Percentiles rank a stretch among this genome's conserved stretches.
These are phyloP conservation scores for Hanseniaspora singularis DNA, from an alignment of 805 yeast species.

Conservation along the genomic window DNA sequence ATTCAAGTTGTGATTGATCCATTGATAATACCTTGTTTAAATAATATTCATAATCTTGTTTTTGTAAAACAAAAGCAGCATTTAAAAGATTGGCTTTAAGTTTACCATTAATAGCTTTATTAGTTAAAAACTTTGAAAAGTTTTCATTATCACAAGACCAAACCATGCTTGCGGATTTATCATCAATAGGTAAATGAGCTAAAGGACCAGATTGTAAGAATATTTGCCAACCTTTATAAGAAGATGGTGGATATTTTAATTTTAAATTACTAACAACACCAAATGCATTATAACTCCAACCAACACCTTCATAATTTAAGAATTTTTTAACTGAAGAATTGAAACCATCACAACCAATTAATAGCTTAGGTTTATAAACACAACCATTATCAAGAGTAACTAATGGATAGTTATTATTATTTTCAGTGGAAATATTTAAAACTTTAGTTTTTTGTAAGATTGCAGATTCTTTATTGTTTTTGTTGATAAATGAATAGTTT, in stretches of 20 bases:
- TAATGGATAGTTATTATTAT: constrained; percentile 51
- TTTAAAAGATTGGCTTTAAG: constrained; percentile 62
- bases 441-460: constrained; percentile 49
- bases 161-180: constrained; percentile 76
- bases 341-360: constrained; percentile 92
- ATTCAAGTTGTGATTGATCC: constrained; percentile 29
- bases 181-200: constrained; percentile 70
- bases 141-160: constrained; percentile 80
- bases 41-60: constrained; percentile 63
- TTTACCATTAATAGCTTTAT: constrained; percentile 37
- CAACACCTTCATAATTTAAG: constrained; percentile 64
- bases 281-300: constrained; percentile 80
- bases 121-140: constrained; percentile 48
- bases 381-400: constrained; percentile 58
- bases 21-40: constrained; percentile 25
- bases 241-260: constrained; percentile 55
- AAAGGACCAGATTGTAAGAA: constrained; percentile 86
- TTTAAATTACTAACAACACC: constrained; percentile 89
- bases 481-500: constrained; percentile 19
- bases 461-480: constrained; percentile 18
- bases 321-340: constrained; percentile 82
- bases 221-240: constrained; percentile 80
- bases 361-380: constrained; percentile 50
- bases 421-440: constrained; percentile 32
- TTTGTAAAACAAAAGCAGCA: constrained; percentile 73